phyloP scores from a whole-genome alignment of 2,329 filamentous ascomycete genomes.

The Rhexocercosporidium sp. region DNA sequence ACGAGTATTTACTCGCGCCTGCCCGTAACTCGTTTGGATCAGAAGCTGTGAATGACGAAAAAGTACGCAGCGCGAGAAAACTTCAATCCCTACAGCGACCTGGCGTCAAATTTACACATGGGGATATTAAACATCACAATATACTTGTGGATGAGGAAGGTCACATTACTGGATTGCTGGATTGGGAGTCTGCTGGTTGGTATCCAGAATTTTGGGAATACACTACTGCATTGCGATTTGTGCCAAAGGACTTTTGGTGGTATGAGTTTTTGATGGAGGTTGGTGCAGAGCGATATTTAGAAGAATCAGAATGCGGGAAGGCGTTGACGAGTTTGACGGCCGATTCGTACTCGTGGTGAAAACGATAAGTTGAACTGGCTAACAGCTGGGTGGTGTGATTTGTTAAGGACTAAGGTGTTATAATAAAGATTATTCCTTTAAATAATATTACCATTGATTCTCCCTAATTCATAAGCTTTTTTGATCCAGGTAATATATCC shows the following conservation, averaged over 20 bases:
- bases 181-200: conserved; percentile 55
- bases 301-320: conserved; percentile 32
- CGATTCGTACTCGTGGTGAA: conserved; percentile 28
- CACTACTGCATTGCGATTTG: conserved; percentile 30
- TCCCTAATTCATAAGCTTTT: no score
- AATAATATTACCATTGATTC: no score
- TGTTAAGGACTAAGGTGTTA: no score
- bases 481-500: no score
- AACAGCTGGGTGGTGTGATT: no score
- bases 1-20: conserved; percentile 29
- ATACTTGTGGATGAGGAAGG: conserved; percentile 47
- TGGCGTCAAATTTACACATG: conserved; percentile 51
- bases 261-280: conserved; percentile 31
- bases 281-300: conserved; percentile 25
- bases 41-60: conserved; percentile 22
- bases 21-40: conserved; percentile 22
- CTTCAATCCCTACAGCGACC: conserved; percentile 27
- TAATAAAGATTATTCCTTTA: no score
- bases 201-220: conserved; percentile 49
- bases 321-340: conserved; percentile 31
- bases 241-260: conserved; percentile 31
- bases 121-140: conserved; percentile 53
- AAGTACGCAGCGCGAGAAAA: conserved; percentile 18
- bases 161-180: conserved; percentile 49
- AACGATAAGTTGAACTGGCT: no score